phyloP scores from a whole-genome alignment of 148 eudicot genomes.

The Rhododendron ovatum region DNA sequence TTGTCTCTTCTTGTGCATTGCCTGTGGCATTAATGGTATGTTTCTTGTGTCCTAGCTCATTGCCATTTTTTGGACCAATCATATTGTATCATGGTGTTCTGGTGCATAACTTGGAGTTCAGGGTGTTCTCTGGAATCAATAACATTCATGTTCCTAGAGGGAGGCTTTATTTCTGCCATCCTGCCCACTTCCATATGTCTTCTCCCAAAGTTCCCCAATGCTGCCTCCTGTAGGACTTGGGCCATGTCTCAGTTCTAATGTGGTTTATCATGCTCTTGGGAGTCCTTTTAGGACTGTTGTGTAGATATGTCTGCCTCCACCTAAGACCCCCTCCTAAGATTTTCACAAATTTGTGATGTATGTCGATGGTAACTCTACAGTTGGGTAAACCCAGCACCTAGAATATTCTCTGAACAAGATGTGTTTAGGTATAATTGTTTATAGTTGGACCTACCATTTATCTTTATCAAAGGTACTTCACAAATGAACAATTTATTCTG shows the following conservation, averaged over 20 bases:
- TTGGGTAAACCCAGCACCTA: not conserved
- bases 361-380: not conserved
- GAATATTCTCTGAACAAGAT: not conserved
- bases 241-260: not conserved
- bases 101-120: not conserved
- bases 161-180: not conserved
- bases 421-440: not conserved
- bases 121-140: not conserved
- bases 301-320: not conserved
- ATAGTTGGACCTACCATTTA: not conserved
- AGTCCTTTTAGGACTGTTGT: not conserved
- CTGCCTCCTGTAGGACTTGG: not conserved
- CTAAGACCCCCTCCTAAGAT: not conserved
- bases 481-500: not conserved
- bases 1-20: constrained; percentile 28
- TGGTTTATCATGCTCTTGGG: not conserved
- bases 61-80: not conserved
- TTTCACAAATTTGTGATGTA: not conserved
- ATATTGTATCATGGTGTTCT: not conserved
- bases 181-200: not conserved
- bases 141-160: not conserved
- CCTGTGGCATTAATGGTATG: constrained; percentile 33
- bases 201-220: not conserved
- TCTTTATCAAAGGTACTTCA: not conserved
- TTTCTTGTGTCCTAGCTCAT: constrained; percentile 9